These are phyloP conservation scores for Trapa incisa DNA, from an alignment of 345 rosid genomes.

Conservation along the genomic window DNA sequence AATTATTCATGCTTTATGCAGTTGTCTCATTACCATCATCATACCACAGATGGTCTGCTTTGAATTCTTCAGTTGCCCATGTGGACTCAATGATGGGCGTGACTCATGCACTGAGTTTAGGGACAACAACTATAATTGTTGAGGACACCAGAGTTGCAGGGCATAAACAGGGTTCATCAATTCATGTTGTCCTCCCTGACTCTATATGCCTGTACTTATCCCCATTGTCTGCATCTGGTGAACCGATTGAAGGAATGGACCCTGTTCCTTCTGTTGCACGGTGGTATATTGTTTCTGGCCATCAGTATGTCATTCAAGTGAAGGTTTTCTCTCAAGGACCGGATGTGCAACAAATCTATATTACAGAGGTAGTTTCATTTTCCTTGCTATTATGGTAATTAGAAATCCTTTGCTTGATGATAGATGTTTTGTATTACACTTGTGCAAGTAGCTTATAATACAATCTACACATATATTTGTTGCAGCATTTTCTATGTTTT, in stretches of 20 bases:
- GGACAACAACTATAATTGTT: slow-evolving; percentile 57
- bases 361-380: slow-evolving; percentile 56
- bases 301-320: slow-evolving; percentile 49
- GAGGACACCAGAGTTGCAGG: slow-evolving; percentile 89
- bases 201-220: slow-evolving; percentile 37
- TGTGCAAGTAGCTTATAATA: background rate
- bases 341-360: slow-evolving; percentile 56
- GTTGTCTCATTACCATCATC: slow-evolving; percentile 67
- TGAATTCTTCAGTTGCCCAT: slow-evolving; percentile 57
- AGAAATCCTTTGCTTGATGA: background rate
- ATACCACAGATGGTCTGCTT: slow-evolving; percentile 68
- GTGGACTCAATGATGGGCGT: slow-evolving; percentile 51
- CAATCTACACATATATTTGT: background rate
- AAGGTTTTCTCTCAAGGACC: slow-evolving; percentile 63
- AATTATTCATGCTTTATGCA: slow-evolving; percentile 28
- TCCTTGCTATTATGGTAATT: background rate
- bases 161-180: slow-evolving; percentile 71
- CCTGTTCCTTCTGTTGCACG: slow-evolving; percentile 43
- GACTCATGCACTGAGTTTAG: slow-evolving; percentile 50
- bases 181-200: slow-evolving; percentile 73
- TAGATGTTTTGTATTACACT: background rate
- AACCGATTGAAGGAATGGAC: slow-evolving; percentile 33
- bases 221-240: slow-evolving; percentile 49
- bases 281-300: slow-evolving; percentile 76
- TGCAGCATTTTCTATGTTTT: background rate